Percentiles rank a stretch among this genome's conserved stretches.
Evolutionary conservation across 1,284 basidiomycete species (phyloP).

Genomic region (Apiotrichum sp.): DNA sequence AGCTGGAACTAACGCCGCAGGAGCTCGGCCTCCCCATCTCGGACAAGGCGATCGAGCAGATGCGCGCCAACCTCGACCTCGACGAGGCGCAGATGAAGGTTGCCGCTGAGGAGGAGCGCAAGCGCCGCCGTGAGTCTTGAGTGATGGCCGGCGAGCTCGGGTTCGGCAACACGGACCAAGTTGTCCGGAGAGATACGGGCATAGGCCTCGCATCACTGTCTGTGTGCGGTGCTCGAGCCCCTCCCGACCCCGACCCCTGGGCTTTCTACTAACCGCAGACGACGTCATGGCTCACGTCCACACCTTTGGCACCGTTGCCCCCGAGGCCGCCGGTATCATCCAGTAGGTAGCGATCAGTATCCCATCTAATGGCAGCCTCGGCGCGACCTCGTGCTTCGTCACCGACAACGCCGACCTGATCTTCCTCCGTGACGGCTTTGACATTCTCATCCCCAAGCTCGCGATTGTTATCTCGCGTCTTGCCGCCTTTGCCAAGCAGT

Average conservation of each 20-base stretch:
- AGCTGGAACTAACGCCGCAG: conserved; percentile 10
- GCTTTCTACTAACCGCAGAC: conserved; percentile 45
- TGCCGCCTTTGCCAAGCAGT: conserved; percentile 64
- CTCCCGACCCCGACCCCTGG: conserved; percentile 1
- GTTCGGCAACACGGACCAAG: too few relatives aligned
- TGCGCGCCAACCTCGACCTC: conserved; percentile 84
- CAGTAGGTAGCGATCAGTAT: conserved; percentile 56
- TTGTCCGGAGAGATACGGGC: too few relatives aligned
- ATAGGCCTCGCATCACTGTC: too few relatives aligned
- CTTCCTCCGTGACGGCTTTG: conserved; percentile 83
- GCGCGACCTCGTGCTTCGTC: conserved; percentile 97
- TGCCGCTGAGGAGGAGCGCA: conserved; percentile 93
- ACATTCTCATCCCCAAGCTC: conserved; percentile 78
- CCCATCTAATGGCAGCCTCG: conserved; percentile 55
- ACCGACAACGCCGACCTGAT: conserved; percentile 98
- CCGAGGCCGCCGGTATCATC: conserved; percentile 93
- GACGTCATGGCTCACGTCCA: conserved; percentile 99
- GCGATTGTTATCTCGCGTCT: conserved; percentile 85
- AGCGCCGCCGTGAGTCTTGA: conserved; percentile 61
- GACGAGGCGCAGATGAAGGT: conserved; percentile 86
- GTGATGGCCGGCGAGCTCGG: not conserved
- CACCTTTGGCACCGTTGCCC: conserved; percentile 88
- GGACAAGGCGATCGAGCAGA: conserved; percentile 87
- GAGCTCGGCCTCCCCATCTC: conserved; percentile 86
- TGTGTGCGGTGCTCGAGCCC: not conserved